phyloP scores from a whole-genome alignment of 805 yeast species.

The Peterozyma toletana region DNA sequence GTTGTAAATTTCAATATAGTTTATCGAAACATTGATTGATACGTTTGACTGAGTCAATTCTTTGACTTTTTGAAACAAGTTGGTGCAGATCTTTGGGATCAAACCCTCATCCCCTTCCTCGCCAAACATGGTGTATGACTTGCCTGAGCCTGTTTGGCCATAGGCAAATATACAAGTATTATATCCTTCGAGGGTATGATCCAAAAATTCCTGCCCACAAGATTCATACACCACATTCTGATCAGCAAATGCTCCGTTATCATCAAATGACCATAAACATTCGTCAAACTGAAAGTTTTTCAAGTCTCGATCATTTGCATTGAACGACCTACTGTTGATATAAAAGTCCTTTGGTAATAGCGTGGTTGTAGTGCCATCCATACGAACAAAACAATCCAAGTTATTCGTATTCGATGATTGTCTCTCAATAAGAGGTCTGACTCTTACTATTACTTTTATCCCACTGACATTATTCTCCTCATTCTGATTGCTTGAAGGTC shows the following conservation, averaged over 20 bases:
- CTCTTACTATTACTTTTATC: slow-evolving; percentile 9
- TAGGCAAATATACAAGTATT: slow-evolving; percentile 36
- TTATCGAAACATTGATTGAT: slow-evolving; percentile 38
- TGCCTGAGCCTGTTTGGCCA: slow-evolving; percentile 87
- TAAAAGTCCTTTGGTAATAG: slow-evolving; percentile 2
- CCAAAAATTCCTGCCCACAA: slow-evolving; percentile 53
- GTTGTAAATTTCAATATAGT: slow-evolving; percentile 72
- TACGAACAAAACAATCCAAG: slow-evolving; percentile 13
- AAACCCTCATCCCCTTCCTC: slow-evolving; percentile 45
- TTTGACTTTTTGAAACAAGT: slow-evolving; percentile 39
- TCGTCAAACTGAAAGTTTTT: slow-evolving; percentile 43
- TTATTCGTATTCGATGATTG: slow-evolving; percentile 14
- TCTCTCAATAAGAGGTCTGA: slow-evolving; percentile 6
- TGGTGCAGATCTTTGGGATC: slow-evolving; percentile 53
- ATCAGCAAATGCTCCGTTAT: slow-evolving; percentile 25
- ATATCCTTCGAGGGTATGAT: slow-evolving; percentile 60
- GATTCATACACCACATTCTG: slow-evolving; percentile 45
- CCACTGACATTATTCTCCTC: not conserved
- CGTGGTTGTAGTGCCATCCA: slow-evolving; percentile 6
- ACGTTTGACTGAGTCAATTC: slow-evolving; percentile 24
- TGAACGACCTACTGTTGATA: not conserved
- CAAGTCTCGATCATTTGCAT: not conserved
- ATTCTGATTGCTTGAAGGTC: not conserved
- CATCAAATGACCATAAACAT: slow-evolving; percentile 41
- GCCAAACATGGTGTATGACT: slow-evolving; percentile 79